Base-by-base conservation (phyloP, 305 asterid genomes). In the Salvia sclarea region DNA sequence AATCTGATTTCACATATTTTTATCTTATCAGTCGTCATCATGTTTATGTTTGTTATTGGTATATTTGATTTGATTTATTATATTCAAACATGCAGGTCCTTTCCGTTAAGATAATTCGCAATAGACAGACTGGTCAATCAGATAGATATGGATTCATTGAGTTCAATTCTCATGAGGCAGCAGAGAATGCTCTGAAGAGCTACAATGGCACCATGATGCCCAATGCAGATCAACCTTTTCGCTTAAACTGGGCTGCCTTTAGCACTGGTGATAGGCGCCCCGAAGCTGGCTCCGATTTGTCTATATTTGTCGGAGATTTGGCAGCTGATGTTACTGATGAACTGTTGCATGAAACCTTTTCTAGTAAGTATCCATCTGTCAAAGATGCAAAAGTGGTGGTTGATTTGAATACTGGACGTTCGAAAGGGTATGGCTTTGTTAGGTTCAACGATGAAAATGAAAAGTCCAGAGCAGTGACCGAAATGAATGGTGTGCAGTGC, bases 91-190 rank as follows among this genome's bases (percentile, higher is more conserved):
- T 64, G 66, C 84, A 89, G 96, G 86, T 86, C 61, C 21, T 80
- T 69, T 83, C 92, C 65, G 90, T 83, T 54, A 89, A 89, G 81
- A 77, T 89, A 52, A 86, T 86, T 61, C 94, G 92, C 71, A 89
- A 89, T 78, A 86, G 79, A 84, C 96, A 81, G 75, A 86, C 96
- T 45, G 91, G 91, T 73, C 90, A 83, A 72, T 86, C 94, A 14
- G 94, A 89, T 75, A 76, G 90, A 75, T 89, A 89, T 33, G 96
- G 96, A 52, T 89, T 89, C 72, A 61, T 89, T 54, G 96, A 89
- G 79, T 86, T 89, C 70, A 69, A 70, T 55, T 64, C 90, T 49
- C 94, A 86, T 31, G 80, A 72, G 14, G 81, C 85, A 44, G 94
- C 96, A 16, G 96, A 89, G 55, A 85, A 83, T 60, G 92, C 79